Base-by-base conservation (phyloP, 2,329 filamentous ascomycete species). In the Fusarium sp. region DNA sequence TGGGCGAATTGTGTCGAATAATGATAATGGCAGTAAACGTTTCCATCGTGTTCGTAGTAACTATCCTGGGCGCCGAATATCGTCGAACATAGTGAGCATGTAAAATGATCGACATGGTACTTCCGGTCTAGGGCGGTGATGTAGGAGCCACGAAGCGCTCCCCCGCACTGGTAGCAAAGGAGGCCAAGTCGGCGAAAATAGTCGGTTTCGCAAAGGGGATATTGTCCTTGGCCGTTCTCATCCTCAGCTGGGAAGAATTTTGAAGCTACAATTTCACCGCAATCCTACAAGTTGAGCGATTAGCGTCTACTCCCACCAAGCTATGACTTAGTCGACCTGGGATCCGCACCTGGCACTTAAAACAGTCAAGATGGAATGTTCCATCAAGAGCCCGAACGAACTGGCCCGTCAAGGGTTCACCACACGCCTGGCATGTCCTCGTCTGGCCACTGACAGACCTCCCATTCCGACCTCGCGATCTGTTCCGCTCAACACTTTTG, bases 51-150 rank as follows among this genome's bases (percentile, higher is more conserved):
- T 81, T 99, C 96, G 81, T 99, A 99, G 81, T 99, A 99, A 79
- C 94, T 98, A 83, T 99, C 96, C 77, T 97, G 94, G 9, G 96
- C 96, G 54, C 96, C 96, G 78, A 99, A 99, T n/a, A 98, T 92
- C 3, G 96, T 98, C 7, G 94, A 92, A 78, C 96, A 99, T 32
- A 98, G 90, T 13, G 94, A 98, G 82, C 96, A 99, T 40, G 96
- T 99, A 77, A 99, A 99, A 82, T 99, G 96, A 80, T 98, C 95
- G 72, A 99, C 97, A 81, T 98, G 96, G 81, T 99, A 99, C 83
- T 99, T 99, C 76, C 94, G 93, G 74, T 99, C 96, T 57, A 99
- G 87, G 6, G 96, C 96, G 18, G 96, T 99, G 77, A 99, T 99
- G 82, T 99, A 99, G 7, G 96, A 98, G 48, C 96, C 96, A 67